A percentile compares a stretch with the other conserved stretches of the same genome.
Evolutionary conservation across 1,284 basidiomycete genomes (phyloP).

Genomic region (Cystobasidium slooffiae): DNA sequence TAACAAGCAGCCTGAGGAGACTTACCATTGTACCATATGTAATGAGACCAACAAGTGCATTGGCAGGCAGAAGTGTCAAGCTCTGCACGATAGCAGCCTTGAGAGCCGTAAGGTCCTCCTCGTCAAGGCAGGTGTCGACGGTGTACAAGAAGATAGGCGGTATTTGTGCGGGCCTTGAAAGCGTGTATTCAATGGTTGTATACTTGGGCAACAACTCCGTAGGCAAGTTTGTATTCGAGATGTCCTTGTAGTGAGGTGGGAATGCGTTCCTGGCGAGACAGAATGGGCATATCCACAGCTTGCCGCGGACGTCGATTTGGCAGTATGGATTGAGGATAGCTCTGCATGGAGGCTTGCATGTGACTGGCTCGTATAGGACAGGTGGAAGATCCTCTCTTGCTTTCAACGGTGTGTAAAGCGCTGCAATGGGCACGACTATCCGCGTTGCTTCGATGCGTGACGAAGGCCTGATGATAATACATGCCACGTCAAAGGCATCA

Average conservation of each 20-base stretch:
- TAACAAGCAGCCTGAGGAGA: constrained; percentile 10
- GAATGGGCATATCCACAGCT: constrained; percentile 99
- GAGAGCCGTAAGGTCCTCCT: constrained; percentile 87
- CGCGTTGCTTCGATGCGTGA: constrained; percentile 96
- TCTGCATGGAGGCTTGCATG: constrained; percentile 96
- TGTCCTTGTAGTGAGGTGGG: constrained; percentile 98
- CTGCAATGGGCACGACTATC: constrained; percentile 96
- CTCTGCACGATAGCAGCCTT: constrained; percentile 91
- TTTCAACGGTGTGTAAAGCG: constrained; percentile 97
- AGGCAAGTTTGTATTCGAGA: constrained; percentile 93
- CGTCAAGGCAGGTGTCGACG: constrained; percentile 95
- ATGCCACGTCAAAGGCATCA: constrained; percentile 17
- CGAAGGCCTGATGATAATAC: constrained; percentile 79
- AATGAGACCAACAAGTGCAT: constrained; percentile 91
- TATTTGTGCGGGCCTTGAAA: constrained; percentile 84
- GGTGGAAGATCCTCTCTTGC: constrained; percentile 92
- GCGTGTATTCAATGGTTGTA: constrained; percentile 98
- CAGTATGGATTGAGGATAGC: constrained; percentile 85
- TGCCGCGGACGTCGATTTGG: constrained; percentile 97
- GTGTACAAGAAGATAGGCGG: constrained; percentile 97
- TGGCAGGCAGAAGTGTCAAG: constrained; percentile 87
- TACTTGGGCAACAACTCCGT: constrained; percentile 96
- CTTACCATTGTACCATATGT: constrained; percentile 95
- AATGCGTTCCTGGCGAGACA: constrained; percentile 96
- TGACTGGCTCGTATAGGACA: constrained; percentile 96